These are phyloP conservation scores for Gossypium gossypioides DNA, from an alignment of 441 rosid genomes.

Conservation along the genomic window DNA sequence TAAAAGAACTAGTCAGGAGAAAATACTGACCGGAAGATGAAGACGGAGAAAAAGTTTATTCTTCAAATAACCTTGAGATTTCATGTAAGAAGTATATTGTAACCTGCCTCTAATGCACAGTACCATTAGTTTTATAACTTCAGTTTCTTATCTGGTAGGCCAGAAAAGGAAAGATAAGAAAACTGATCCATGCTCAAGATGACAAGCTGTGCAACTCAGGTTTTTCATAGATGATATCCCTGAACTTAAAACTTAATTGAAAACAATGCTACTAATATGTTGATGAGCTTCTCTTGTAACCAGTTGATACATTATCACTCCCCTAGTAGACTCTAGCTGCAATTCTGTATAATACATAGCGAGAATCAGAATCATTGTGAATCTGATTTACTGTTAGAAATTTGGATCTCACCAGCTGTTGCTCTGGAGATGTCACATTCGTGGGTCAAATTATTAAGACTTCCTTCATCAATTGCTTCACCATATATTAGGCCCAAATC, in stretches of 20 bases:
- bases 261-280: neutral
- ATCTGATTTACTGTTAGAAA: neutral
- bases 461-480: conserved; percentile 24
- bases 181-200: neutral
- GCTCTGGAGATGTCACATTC: conserved; percentile 27
- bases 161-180: neutral
- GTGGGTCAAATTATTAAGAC: conserved; percentile 21
- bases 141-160: neutral
- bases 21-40: neutral
- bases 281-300: neutral
- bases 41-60: conserved; percentile 7
- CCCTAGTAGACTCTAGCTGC: conserved; percentile 1
- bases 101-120: neutral
- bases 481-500: conserved; percentile 60
- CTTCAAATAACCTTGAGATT: conserved; percentile 8
- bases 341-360: neutral
- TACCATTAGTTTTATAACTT: neutral
- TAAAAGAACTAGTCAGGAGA: conserved; percentile 2
- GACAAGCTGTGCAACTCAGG: neutral
- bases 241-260: neutral
- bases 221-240: neutral
- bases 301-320: neutral
- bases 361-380: neutral
- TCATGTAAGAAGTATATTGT: neutral
- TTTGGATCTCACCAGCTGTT: conserved; percentile 28